Percentiles rank a stretch among this genome's conserved stretches.
phyloP scores from a whole-genome alignment of 371 early-diverging fungal species.

The Mucor racemosus region DNA sequence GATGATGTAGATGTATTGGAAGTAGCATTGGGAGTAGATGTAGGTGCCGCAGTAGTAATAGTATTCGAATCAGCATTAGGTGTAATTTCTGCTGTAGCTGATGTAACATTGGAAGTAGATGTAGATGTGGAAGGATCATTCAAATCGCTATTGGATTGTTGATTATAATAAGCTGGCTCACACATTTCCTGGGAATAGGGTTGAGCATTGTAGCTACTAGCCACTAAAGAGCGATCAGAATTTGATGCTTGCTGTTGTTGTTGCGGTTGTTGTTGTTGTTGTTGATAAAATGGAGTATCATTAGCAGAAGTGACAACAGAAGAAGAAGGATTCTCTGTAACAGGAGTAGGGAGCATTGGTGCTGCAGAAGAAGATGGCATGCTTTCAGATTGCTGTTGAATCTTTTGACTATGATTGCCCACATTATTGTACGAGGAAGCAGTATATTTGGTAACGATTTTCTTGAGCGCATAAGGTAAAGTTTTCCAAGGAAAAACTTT shows the following conservation, averaged over 20 bases:
- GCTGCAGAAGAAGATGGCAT: background rate
- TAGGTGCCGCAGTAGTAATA: background rate
- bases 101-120: background rate
- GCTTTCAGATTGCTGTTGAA: background rate
- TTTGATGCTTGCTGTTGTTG: background rate
- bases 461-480: slow-evolving; percentile 65
- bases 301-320: background rate
- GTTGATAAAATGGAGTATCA: background rate
- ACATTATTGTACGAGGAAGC: slow-evolving; percentile 27
- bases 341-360: background rate
- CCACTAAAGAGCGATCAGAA: background rate
- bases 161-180: background rate
- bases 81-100: background rate
- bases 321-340: background rate
- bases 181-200: background rate
- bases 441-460: slow-evolving; percentile 70
- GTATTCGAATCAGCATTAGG: background rate
- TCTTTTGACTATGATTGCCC: slow-evolving; percentile 34
- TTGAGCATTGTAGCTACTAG: background rate
- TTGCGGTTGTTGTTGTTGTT: background rate
- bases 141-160: background rate
- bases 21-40: background rate
- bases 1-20: background rate
- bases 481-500: slow-evolving; percentile 82
- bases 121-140: background rate